These are phyloP conservation scores for Mycena galopus DNA, from an alignment of 768 basidiomycete species.

Conservation along the genomic window DNA sequence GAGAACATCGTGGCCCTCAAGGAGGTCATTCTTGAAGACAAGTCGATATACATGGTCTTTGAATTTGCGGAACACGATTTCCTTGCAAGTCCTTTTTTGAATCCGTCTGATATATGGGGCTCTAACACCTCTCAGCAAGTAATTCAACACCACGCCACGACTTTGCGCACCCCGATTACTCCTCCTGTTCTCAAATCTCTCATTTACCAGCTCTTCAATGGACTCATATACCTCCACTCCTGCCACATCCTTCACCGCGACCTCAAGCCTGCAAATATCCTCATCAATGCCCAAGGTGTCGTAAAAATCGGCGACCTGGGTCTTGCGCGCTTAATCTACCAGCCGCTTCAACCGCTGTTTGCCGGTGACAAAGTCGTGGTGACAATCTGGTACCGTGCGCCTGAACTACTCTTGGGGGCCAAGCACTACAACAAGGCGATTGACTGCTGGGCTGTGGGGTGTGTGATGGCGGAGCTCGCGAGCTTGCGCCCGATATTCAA, in stretches of 20 bases:
- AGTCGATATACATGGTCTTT: constrained; percentile 99
- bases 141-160: constrained; percentile 97
- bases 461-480: constrained; percentile 96
- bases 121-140: constrained; percentile 79
- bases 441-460: constrained; percentile 98
- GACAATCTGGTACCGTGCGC: constrained; percentile 99
- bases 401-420: constrained; percentile 95
- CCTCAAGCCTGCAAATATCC: constrained; percentile 98
- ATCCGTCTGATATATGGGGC: not conserved
- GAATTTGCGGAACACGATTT: constrained; percentile 99
- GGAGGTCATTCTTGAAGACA: constrained; percentile 97
- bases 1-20: constrained; percentile 92
- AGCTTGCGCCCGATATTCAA: constrained; percentile 98
- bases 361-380: constrained; percentile 98
- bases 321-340: constrained; percentile 90
- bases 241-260: constrained; percentile 97
- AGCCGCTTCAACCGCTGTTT: constrained; percentile 92
- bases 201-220: constrained; percentile 94
- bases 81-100: constrained; percentile 68
- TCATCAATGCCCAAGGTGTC: constrained; percentile 88
- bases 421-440: constrained; percentile 98
- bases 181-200: constrained; percentile 90
- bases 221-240: constrained; percentile 94
- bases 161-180: constrained; percentile 82
- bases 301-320: constrained; percentile 99